Percentiles rank a stretch among this genome's conserved stretches.
Evolutionary conservation across 2,329 filamentous ascomycete species (phyloP).

Genomic region (Orbilia blumenaviensis): DNA sequence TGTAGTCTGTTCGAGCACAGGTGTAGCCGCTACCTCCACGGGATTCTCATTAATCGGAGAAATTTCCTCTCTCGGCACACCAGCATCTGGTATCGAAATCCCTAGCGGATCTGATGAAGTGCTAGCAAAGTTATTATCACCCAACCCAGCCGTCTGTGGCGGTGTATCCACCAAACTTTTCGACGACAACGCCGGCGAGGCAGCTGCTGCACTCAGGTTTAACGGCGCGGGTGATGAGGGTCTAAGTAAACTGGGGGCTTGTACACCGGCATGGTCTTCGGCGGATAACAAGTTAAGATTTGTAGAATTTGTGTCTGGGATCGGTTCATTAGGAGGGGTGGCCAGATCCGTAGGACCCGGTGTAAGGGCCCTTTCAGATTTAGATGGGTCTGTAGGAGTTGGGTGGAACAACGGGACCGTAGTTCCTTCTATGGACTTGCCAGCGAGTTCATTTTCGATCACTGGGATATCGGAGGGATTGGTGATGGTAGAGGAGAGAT

Average conservation of each 20-base stretch:
- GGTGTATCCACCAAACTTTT: conserved; percentile 45
- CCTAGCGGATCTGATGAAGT: conserved; percentile 14
- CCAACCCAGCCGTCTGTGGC: conserved; percentile 41
- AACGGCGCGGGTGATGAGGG: conserved; percentile 47
- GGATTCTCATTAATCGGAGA: conserved; percentile 16
- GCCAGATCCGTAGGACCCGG: conserved; percentile 38
- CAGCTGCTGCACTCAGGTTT: conserved; percentile 28
- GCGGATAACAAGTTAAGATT: conserved; percentile 48
- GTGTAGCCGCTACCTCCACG: conserved; percentile 13
- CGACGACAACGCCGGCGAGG: conserved; percentile 42
- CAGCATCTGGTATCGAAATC: conserved; percentile 50
- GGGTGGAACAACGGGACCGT: conserved; percentile 45
- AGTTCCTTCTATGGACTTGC: conserved; percentile 34
- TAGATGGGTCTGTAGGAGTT: conserved; percentile 42
- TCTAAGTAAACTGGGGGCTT: conserved; percentile 35
- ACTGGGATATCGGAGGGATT: conserved; percentile 41
- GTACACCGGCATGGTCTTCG: conserved; percentile 21
- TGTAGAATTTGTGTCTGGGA: conserved; percentile 34
- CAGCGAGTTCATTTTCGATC: conserved; percentile 28
- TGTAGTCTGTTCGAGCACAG: not conserved
- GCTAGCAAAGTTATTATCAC: conserved; percentile 20
- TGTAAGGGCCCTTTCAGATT: conserved; percentile 40
- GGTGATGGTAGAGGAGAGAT: conserved; percentile 36
- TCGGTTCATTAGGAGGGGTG: conserved; percentile 43
- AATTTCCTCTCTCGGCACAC: conserved; percentile 18